Evolutionary conservation across 2,329 filamentous ascomycete species (phyloP), one percentile per base, ranked within the genome.

Genomic region (Cordyceps cicadae): DNA sequence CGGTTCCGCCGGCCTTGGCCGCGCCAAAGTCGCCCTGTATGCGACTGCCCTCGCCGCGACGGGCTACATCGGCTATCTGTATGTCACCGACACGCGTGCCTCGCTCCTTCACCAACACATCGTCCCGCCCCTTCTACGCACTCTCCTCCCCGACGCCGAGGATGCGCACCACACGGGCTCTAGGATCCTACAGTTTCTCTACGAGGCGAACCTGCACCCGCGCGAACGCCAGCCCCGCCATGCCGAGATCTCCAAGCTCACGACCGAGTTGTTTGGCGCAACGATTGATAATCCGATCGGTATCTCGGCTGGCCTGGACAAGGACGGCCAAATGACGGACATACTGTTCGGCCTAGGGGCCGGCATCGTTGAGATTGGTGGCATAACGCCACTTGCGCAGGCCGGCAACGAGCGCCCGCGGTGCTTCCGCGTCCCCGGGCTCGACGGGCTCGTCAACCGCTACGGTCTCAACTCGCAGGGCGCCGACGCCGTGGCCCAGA

Each of bases 281-380:
- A 81, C 77, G 4, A 76, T 99, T 52, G 79, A 83, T 68, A 97
- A 97, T 74, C 94, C 94, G 1, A 86, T 99, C 68, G 94, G 89
- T 61, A 96, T 95, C 64, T 95, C 91, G n/a, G 94, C 91, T 5
- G 94, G 94, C 11, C 85, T 99, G 49, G 94, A 97, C 78, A 97
- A 99, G 79, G 84, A 96, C 70, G 94, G 87, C 59, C 90, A 96
- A 64, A 87, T 97, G 59, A 89, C 92, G 1, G 89, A 93, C 68
- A 83, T 87, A 15, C 80, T 99, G 41, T 89, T 97, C 70, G 90
- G 87, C 8, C 77, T 97, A 3, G 94, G 94, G 37, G 87, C 93
- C 26, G 87, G 86, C 3, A 81, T 97, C 43, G 90, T 99, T 34
- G 94, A 99, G 71, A 88, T 99, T 2, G 94, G 94, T 63, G 94